Evolutionary conservation across 805 yeast genomes (phyloP).

Genomic region (Suhomyces faveliae): DNA sequence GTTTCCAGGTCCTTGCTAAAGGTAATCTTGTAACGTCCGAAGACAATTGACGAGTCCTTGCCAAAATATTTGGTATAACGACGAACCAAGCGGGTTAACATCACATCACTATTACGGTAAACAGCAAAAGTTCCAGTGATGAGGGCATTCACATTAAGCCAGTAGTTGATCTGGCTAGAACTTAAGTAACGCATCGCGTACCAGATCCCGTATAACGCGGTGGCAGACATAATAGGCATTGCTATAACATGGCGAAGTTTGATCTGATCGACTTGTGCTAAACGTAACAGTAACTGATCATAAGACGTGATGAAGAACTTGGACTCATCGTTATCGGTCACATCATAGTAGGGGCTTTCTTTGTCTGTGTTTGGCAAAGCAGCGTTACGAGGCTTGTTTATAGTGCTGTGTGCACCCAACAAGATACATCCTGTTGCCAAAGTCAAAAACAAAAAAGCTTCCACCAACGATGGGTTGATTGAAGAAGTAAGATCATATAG

Average conservation of each 20-base stretch:
- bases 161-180: constrained; percentile 25
- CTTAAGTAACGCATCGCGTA: constrained; percentile 33
- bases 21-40: constrained; percentile 39
- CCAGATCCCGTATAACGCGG: constrained; percentile 37
- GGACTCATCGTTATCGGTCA: constrained; percentile 23
- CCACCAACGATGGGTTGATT: neutral
- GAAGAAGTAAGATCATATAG: neutral
- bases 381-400: constrained; percentile 25
- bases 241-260: constrained; percentile 29
- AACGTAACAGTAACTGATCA: constrained; percentile 9
- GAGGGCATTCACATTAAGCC: constrained; percentile 36
- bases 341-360: constrained; percentile 16
- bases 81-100: constrained; percentile 26
- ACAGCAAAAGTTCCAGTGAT: constrained; percentile 33
- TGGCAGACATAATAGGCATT: constrained; percentile 47
- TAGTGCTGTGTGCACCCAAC: constrained; percentile 10
- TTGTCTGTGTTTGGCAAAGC: constrained; percentile 19
- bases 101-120: constrained; percentile 24
- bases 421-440: constrained; percentile 4
- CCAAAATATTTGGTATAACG: constrained; percentile 19
- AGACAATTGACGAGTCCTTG: constrained; percentile 2
- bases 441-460: neutral
- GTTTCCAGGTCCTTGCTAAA: constrained; percentile 38
- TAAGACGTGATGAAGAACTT: constrained; percentile 9
- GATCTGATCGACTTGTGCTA: constrained; percentile 7